Conservation (phyloP, 768 basidiomycete genomes). For the Lentinula sp. region DNA sequence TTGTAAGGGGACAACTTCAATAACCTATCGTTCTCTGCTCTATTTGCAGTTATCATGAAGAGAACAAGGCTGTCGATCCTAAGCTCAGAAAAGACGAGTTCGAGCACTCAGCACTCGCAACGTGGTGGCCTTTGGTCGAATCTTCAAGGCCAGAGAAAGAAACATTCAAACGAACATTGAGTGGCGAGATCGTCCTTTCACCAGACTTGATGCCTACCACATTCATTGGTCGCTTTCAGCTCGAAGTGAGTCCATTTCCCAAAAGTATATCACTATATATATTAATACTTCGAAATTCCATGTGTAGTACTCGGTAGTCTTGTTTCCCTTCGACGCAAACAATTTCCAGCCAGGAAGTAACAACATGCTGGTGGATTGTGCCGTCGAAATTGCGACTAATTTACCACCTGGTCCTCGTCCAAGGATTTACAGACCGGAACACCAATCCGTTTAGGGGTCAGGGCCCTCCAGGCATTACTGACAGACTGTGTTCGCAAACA, state of each 20-base stretch:
- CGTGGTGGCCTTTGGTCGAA: slow-evolving; percentile 24
- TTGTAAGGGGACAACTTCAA: background rate
- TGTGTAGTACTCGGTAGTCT: background rate
- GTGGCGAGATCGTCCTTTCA: slow-evolving; percentile 6
- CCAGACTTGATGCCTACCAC: slow-evolving; percentile 8
- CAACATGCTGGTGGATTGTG: background rate
- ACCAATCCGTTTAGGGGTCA: background rate
- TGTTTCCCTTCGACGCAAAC: background rate
- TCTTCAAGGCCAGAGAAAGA: background rate
- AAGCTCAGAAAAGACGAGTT: background rate
- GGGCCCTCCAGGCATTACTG: too few species aligned
- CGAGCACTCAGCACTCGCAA: slow-evolving; percentile 23
- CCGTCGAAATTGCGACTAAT: background rate
- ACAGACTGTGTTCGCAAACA: too few species aligned
- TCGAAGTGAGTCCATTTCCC: background rate
- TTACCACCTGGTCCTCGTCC: background rate
- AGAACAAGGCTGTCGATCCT: background rate
- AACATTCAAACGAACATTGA: background rate
- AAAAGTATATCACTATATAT: background rate
- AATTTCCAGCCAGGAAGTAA: background rate
- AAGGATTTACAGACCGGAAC: background rate
- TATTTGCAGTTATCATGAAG: background rate
- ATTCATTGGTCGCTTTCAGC: background rate
- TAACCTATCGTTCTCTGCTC: background rate
- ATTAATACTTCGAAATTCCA: background rate